A percentile compares a stretch with the other conserved stretches of the same genome.
These are phyloP conservation scores for Jamesozyma jinghongensis DNA, from an alignment of 805 yeast species.

Conservation along the genomic window DNA sequence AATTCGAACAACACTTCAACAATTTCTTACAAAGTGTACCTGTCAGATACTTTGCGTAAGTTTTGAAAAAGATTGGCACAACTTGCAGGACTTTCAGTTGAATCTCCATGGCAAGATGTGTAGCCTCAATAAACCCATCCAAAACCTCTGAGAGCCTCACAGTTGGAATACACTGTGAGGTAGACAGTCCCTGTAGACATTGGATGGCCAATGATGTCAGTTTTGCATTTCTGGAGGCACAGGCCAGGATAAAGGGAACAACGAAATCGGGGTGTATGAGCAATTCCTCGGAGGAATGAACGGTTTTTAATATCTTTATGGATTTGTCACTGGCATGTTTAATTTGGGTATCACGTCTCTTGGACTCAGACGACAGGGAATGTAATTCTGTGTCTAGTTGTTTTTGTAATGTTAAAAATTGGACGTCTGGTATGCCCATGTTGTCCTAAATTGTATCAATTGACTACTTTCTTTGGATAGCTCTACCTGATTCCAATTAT, in stretches of 20 bases:
- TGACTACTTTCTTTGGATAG: too few relatives aligned
- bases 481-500: too few relatives aligned
- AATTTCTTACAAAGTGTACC: slow-evolving; percentile 51
- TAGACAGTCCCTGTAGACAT: slow-evolving; percentile 53
- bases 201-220: slow-evolving; percentile 64
- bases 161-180: slow-evolving; percentile 45
- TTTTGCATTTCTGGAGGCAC: slow-evolving; percentile 67
- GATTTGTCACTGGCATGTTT: slow-evolving; percentile 50
- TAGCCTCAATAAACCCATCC: slow-evolving; percentile 61
- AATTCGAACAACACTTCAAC: slow-evolving; percentile 54
- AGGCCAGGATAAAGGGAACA: slow-evolving; percentile 62
- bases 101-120: slow-evolving; percentile 67
- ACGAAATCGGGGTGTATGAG: slow-evolving; percentile 45
- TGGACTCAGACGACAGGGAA: slow-evolving; percentile 56
- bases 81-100: slow-evolving; percentile 81
- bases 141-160: slow-evolving; percentile 46
- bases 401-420: slow-evolving; percentile 16
- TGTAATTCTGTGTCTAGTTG: slow-evolving; percentile 48
- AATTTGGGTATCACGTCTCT: slow-evolving; percentile 62
- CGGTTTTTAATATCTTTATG: slow-evolving; percentile 36
- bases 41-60: slow-evolving; percentile 45
- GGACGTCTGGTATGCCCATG: slow-evolving; percentile 8
- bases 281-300: slow-evolving; percentile 28
- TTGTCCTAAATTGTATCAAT: not conserved
- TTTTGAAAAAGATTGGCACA: slow-evolving; percentile 64